Evolutionary conservation across 345 rosid genomes (phyloP).

Genomic region (Acer campestre): DNA sequence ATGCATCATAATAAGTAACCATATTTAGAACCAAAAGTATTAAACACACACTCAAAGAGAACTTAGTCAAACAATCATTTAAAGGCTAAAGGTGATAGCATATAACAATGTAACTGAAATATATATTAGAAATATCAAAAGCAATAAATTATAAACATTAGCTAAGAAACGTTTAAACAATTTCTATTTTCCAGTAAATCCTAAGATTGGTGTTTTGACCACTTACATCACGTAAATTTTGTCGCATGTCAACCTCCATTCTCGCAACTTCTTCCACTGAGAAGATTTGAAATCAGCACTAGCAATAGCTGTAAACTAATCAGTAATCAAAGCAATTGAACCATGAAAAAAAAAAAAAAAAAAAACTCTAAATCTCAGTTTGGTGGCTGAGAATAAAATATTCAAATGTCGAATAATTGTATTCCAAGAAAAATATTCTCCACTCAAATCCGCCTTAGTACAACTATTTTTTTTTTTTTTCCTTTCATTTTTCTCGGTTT

Average conservation of each 20-base stretch:
- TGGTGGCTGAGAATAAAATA: background rate
- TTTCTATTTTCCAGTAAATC: background rate
- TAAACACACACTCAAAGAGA: background rate
- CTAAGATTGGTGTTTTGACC: background rate
- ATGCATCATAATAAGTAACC: background rate
- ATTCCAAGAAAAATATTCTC: background rate
- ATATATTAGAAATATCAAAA: background rate
- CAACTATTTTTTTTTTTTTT: background rate
- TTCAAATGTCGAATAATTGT: background rate
- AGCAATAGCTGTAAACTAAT: slow-evolving; percentile 18
- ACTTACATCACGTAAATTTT: slow-evolving; percentile 32
- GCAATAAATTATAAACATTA: background rate
- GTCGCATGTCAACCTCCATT: slow-evolving; percentile 29
- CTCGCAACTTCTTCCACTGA: slow-evolving; percentile 11
- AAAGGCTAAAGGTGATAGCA: background rate
- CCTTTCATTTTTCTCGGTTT: background rate
- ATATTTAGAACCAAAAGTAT: background rate
- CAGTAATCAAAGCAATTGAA: background rate
- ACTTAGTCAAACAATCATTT: slow-evolving; percentile 6
- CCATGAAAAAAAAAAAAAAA: background rate
- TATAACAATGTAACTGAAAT: background rate
- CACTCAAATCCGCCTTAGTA: background rate
- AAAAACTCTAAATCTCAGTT: slow-evolving; percentile 10
- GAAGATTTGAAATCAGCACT: slow-evolving; percentile 12
- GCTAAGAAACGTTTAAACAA: background rate